These are phyloP conservation scores for Groenewaldozyma sp. DNA, from an alignment of 1,139 yeast species.

Conservation along the genomic window DNA sequence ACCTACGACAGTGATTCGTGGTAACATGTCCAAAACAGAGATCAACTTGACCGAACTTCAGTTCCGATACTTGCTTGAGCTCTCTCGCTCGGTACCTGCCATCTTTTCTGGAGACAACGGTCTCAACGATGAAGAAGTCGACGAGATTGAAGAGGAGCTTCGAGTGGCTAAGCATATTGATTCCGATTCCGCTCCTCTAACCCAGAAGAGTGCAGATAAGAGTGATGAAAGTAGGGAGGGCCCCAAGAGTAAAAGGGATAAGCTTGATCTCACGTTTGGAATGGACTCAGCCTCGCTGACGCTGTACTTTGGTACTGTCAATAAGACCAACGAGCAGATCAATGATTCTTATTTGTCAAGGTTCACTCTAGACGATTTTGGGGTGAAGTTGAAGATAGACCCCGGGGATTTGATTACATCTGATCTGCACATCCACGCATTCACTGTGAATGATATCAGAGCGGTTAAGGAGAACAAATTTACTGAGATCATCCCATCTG, in stretches of 20 bases:
- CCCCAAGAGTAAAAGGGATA: conserved; percentile 10
- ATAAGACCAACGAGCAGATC: conserved; percentile 24
- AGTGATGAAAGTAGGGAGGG: background rate
- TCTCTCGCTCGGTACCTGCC: conserved; percentile 49
- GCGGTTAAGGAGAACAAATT: conserved; percentile 54
- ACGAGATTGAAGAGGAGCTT: conserved; percentile 32
- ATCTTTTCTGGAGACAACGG: conserved; percentile 42
- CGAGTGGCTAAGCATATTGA: conserved; percentile 16
- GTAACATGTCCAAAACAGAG: conserved; percentile 57
- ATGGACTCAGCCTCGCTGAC: conserved; percentile 59
- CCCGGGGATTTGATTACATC: conserved; percentile 51
- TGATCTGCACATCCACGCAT: conserved; percentile 58
- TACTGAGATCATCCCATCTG: conserved; percentile 70
- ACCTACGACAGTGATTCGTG: conserved; percentile 49
- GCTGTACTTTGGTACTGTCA: conserved; percentile 50
- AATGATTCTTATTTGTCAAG: conserved; percentile 45
- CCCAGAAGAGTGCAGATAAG: conserved; percentile 4
- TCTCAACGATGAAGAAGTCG: conserved; percentile 54
- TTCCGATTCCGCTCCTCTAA: conserved; percentile 7
- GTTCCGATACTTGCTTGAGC: conserved; percentile 45
- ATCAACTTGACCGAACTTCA: conserved; percentile 73
- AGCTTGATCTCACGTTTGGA: conserved; percentile 33
- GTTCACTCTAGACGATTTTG: conserved; percentile 54
- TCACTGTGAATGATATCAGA: conserved; percentile 72
- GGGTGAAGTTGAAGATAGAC: conserved; percentile 41